Base-by-base conservation (phyloP, 2,329 filamentous ascomycete species). In the Furcasterigmium furcatum region DNA sequence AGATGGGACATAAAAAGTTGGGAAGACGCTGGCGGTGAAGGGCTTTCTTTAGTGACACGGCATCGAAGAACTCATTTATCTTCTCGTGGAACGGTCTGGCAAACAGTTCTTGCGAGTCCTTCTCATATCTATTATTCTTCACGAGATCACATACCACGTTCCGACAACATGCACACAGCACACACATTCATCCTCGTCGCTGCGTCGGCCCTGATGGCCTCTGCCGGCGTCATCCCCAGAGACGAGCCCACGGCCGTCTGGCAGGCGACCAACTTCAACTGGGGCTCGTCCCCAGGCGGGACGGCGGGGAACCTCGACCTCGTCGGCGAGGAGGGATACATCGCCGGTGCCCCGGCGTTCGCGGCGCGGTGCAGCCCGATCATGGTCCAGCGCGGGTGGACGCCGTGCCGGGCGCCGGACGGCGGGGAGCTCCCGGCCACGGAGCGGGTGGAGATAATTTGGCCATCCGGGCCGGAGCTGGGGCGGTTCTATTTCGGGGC, bases 161-260 rank as follows among this genome's bases (percentile, higher is more conserved):
- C n/a, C n/a, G n/a, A n/a, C 24, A 27, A 27, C 7, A 27, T 27
- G 24, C 24, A 52, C 25, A 42, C 46, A 27, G 46, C 48, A 22
- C 51, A 40, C 34, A 51, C 50, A 9, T 25, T 19, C 34, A 63
- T 68, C 51, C 63, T 67, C 5, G 53, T 41, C 13, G 42, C 45
- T 4, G 55, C 49, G 48, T 70, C 67, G 24, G 24, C 24, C 24
- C 24, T 27, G 7, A 27, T 27, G 7, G 24, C 24, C 24, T 27
- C 24, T 7, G 24, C 24, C 12, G 24, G 24, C 24, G 24, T 12
- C 7, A 12, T 27, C 24, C 24, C 24, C 24, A 7, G 24, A 7
- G 7, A 27, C 24, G n/a, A n/a, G n/a, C 24, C 24, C 7, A 27
- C 7, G 7, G 24, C 24, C 24, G 24, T 27, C 18, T 22, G 36